Base-by-base conservation (phyloP, 495 filamentous ascomycete species). In the Tuber umbilicatum region DNA sequence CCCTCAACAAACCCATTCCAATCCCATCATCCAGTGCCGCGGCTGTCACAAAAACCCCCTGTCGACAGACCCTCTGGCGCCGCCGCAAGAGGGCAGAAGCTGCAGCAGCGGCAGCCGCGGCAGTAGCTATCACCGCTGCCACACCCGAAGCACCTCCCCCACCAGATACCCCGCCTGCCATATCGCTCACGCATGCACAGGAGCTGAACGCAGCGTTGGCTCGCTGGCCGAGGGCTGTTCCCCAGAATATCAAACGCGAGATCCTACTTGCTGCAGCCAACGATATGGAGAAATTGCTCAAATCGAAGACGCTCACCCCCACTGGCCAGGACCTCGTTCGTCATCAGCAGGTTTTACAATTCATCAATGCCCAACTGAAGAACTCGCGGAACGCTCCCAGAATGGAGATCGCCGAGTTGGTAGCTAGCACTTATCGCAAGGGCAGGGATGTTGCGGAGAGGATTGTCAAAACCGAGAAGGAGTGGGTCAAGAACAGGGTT, bases 241-340 rank as follows among this genome's bases (percentile, higher is more conserved):
- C 45, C 23, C 23, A 68, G 35, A 76, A 76, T 38, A 40, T 77
- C 41, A 77, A 77, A 35, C 73, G 75, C 37, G 73, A 76, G 45
- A 77, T 77, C 23, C 69, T 77, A 21, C 73, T 75, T 7, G 68
- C 45, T 77, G 76, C 67, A 23, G 76, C 76, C 35, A 55, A 23
- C 67, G 76, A 78, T 17, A 78, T 78, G 60, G 75, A 78, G 45
- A 78, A 77, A 38, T 71, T 78, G 14, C 75, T 78, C 7, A 78
- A 78, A 43, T 78, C 75, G 27, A 78, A 77, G 38, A 42, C 75
- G 19, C 75, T 64, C 50, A 67, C 45, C 35, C 76, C 76, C 12
- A 78, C 72, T 4, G 75, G 76, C 10, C 76, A 78, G 67, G 75
- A 78, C 68, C 73, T 78, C n/a, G 73, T 73, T 42, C 75, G 76